phyloP scores from a whole-genome alignment of 306 rosid species.

The Ormosia semicastrata region DNA sequence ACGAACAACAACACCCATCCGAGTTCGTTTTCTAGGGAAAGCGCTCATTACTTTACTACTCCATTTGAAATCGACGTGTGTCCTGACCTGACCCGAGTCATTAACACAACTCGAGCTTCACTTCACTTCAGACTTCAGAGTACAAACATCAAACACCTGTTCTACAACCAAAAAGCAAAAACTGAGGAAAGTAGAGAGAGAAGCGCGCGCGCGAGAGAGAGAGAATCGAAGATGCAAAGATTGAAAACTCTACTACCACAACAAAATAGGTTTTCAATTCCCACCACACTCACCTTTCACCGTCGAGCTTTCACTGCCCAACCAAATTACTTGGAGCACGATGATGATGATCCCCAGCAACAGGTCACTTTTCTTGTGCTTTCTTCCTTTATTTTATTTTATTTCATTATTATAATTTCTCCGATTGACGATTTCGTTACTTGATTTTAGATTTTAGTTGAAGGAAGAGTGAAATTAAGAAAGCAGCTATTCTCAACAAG shows the following conservation, averaged over 20 bases:
- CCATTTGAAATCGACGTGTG: neutral
- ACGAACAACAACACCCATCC: neutral
- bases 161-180: slow-evolving; percentile 1
- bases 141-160: slow-evolving; percentile 34
- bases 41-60: neutral
- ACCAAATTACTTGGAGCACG: slow-evolving; percentile 43
- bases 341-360: slow-evolving; percentile 45
- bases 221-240: slow-evolving; percentile 55
- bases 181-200: neutral
- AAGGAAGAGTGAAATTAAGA: slow-evolving; percentile 86
- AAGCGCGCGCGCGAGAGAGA: no score
- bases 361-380: slow-evolving; percentile 44
- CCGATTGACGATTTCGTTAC: neutral
- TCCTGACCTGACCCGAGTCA: neutral
- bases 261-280: slow-evolving; percentile 38
- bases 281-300: slow-evolving; percentile 27
- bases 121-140: neutral
- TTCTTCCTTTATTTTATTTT: neutral
- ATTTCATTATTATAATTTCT: neutral
- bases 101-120: neutral
- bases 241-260: slow-evolving; percentile 51
- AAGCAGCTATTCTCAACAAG: slow-evolving; percentile 75
- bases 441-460: slow-evolving; percentile 65
- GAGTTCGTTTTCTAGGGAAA: neutral
- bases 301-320: slow-evolving; percentile 59